Evolutionary conservation across 2,329 filamentous ascomycete species (phyloP).

Genomic region (Plectosphaerella plurivora): DNA sequence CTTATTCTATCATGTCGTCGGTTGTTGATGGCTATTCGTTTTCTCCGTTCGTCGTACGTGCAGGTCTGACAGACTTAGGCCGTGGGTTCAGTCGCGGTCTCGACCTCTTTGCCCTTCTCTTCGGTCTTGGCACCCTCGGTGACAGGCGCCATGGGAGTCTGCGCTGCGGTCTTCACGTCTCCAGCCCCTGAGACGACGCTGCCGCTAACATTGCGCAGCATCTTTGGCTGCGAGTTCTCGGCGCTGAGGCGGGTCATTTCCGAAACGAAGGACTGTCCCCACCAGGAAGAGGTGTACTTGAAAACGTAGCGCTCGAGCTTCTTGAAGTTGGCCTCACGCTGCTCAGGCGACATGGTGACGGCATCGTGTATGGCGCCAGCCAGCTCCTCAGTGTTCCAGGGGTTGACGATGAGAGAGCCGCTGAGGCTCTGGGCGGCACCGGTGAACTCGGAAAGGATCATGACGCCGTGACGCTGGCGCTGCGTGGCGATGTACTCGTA

Average conservation of each 20-base stretch:
- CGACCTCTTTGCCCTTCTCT: slow-evolving; percentile 7
- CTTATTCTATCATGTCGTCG: neutral
- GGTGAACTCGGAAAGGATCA: slow-evolving; percentile 96
- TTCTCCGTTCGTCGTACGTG: neutral
- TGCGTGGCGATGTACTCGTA: slow-evolving; percentile 98
- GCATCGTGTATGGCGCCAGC: slow-evolving; percentile 91
- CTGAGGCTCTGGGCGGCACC: slow-evolving; percentile 93
- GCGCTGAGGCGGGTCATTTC: slow-evolving; percentile 62
- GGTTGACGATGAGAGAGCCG: slow-evolving; percentile 90
- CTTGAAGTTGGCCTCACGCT: slow-evolving; percentile 79
- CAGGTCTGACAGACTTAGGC: neutral
- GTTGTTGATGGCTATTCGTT: neutral
- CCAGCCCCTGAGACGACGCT: slow-evolving; percentile 23
- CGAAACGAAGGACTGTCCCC: slow-evolving; percentile 87
- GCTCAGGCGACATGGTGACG: slow-evolving; percentile 92
- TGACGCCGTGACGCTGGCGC: slow-evolving; percentile 80
- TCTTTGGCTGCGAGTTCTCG: slow-evolving; percentile 29
- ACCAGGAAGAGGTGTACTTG: slow-evolving; percentile 97
- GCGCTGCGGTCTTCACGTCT: slow-evolving; percentile 7
- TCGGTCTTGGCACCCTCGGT: slow-evolving; percentile 4
- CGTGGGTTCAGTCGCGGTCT: neutral
- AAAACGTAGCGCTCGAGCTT: slow-evolving; percentile 94
- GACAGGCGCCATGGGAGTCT: neutral
- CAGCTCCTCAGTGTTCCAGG: slow-evolving; percentile 96
- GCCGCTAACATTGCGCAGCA: slow-evolving; percentile 33